Percentiles rank a stretch among this genome's conserved stretches.
phyloP scores from a whole-genome alignment of 2,329 filamentous ascomycete species.

The Fusarium palustre region DNA sequence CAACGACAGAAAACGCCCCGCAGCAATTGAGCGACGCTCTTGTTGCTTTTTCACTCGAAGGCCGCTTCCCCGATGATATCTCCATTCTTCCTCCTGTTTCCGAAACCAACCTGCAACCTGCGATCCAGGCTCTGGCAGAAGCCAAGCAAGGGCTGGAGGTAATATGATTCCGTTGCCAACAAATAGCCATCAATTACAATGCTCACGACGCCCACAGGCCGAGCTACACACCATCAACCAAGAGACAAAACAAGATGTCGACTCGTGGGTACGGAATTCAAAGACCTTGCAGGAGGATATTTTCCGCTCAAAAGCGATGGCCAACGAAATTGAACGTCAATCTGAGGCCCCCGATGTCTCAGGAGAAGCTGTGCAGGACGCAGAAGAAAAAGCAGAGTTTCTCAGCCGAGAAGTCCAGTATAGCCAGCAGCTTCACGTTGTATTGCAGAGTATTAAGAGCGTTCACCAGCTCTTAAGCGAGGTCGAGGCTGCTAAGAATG shows the following conservation, averaged over 20 bases:
- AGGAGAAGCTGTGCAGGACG: slow-evolving; percentile 64
- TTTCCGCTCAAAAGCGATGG: slow-evolving; percentile 79
- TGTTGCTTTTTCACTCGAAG: slow-evolving; percentile 56
- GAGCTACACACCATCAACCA: slow-evolving; percentile 82
- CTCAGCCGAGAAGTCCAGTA: slow-evolving; percentile 69
- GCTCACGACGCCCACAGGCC: slow-evolving; percentile 49
- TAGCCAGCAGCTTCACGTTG: slow-evolving; percentile 65
- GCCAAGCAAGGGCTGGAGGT: slow-evolving; percentile 57
- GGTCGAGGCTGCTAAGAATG: slow-evolving; percentile 68
- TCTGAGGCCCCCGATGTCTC: slow-evolving; percentile 72
- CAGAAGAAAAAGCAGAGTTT: slow-evolving; percentile 67
- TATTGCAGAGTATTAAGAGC: slow-evolving; percentile 63
- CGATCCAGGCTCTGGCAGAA: slow-evolving; percentile 54
- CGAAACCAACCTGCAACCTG: slow-evolving; percentile 53
- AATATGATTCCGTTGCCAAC: slow-evolving; percentile 23
- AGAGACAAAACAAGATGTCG: slow-evolving; percentile 81
- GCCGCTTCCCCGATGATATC: slow-evolving; percentile 56
- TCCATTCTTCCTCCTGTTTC: slow-evolving; percentile 54
- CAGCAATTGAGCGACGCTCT: slow-evolving; percentile 56
- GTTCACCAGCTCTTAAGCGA: slow-evolving; percentile 72
- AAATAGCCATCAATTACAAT: slow-evolving; percentile 15
- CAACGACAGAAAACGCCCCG: slow-evolving; percentile 43
- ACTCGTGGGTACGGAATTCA: slow-evolving; percentile 87
- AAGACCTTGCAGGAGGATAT: slow-evolving; percentile 89
- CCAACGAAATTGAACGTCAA: slow-evolving; percentile 82